phyloP scores from a whole-genome alignment of 2,329 filamentous ascomycete genomes.

The Verticillium longisporum region DNA sequence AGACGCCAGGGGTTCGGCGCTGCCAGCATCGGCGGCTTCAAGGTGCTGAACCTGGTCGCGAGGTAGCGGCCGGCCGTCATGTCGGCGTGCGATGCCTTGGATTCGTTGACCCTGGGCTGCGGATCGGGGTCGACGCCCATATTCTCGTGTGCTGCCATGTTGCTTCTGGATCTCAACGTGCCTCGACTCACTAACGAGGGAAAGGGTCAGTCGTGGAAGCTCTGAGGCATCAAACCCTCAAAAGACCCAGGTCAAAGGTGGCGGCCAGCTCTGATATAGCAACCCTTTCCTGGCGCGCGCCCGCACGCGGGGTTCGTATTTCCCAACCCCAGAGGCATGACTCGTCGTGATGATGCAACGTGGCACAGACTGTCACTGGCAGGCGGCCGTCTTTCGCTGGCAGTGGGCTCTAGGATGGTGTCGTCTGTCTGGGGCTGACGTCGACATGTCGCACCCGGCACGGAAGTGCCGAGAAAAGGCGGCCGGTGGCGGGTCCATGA shows the following conservation, averaged over 20 bases:
- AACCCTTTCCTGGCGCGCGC: not conserved
- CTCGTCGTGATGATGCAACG: not conserved
- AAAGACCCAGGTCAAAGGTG: not conserved
- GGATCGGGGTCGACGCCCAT: not conserved
- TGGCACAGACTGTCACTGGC: not conserved
- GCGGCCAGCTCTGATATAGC: not conserved
- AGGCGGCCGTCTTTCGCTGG: not conserved
- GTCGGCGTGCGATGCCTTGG: constrained; percentile 36
- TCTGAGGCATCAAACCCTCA: too few relatives aligned
- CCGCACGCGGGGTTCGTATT: not conserved
- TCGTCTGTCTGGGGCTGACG: not conserved
- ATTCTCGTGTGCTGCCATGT: not conserved
- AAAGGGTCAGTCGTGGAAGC: too few relatives aligned
- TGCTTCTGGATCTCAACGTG: not conserved
- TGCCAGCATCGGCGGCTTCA: constrained; percentile 50
- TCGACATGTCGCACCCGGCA: not conserved
- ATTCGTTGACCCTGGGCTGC: constrained; percentile 6
- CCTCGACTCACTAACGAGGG: not conserved
- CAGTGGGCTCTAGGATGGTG: not conserved
- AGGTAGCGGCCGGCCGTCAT: constrained; percentile 42
- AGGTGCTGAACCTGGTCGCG: constrained; percentile 43
- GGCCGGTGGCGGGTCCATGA: not conserved
- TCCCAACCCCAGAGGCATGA: not conserved
- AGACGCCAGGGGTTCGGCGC: constrained; percentile 46
- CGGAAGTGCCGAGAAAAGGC: not conserved